Conservation (phyloP, 73 alveolate species). For the Paramecium bursaria region DNA sequence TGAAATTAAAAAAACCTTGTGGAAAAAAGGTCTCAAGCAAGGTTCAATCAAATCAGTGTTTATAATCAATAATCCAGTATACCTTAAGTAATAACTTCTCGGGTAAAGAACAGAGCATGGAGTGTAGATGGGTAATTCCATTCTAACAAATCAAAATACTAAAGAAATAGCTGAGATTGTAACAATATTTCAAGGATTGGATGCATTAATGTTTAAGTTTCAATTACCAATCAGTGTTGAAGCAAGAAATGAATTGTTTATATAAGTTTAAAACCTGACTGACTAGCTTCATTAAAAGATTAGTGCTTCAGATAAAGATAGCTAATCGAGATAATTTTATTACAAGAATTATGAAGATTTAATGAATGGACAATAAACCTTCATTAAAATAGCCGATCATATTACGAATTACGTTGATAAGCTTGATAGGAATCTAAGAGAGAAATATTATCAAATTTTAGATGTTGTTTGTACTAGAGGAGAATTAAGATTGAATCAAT, state of each 20-base stretch:
- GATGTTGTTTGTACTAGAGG: slow-evolving; percentile 34
- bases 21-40: slow-evolving; percentile 31
- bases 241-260: background rate
- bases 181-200: background rate
- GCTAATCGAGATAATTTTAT: slow-evolving; percentile 3
- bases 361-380: slow-evolving; percentile 30
- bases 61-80: background rate
- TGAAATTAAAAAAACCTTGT: slow-evolving; percentile 1
- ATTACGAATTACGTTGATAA: slow-evolving; percentile 27
- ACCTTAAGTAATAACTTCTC: slow-evolving; percentile 25
- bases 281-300: background rate
- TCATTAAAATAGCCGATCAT: slow-evolving; percentile 44
- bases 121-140: slow-evolving; percentile 1
- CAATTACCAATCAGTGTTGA: background rate
- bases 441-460: slow-evolving; percentile 24
- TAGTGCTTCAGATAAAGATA: slow-evolving; percentile 19
- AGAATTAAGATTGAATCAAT: slow-evolving; percentile 17
- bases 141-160: background rate
- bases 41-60: slow-evolving; percentile 21
- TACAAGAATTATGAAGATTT: slow-evolving; percentile 47
- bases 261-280: background rate
- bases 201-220: slow-evolving; percentile 24
- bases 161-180: slow-evolving; percentile 48
- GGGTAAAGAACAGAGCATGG: slow-evolving; percentile 52
- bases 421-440: slow-evolving; percentile 22